Percentiles rank a stretch among this genome's conserved stretches.
Conservation (phyloP, 495 filamentous ascomycete genomes). For the Podospora sp. region DNA sequence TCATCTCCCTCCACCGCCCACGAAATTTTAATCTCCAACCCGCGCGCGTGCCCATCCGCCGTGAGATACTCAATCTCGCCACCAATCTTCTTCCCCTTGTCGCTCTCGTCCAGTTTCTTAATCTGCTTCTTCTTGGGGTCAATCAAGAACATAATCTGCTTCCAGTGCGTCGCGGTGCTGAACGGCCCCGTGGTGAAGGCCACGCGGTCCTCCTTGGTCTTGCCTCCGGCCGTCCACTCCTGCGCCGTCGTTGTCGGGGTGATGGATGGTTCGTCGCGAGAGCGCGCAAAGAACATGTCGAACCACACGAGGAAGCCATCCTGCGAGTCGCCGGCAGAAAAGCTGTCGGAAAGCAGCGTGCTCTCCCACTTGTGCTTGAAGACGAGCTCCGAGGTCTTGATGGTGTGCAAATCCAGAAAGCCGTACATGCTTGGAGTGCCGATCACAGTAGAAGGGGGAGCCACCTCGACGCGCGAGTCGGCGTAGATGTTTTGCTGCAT, state of each 20-base stretch:
- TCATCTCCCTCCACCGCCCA: constrained; percentile 44
- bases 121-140: constrained; percentile 37
- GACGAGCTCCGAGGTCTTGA: constrained; percentile 69
- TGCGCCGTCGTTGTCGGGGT: constrained; percentile 30
- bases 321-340: constrained; percentile 47
- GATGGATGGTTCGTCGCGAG: constrained; percentile 23
- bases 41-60: constrained; percentile 52
- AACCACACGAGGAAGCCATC: constrained; percentile 81
- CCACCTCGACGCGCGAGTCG: constrained; percentile 81
- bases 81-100: constrained; percentile 40
- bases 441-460: constrained; percentile 76
- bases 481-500: constrained; percentile 83
- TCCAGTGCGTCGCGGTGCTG: constrained; percentile 82
- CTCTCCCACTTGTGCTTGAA: constrained; percentile 68
- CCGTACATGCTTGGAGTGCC: constrained; percentile 72
- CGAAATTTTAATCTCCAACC: constrained; percentile 45
- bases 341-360: constrained; percentile 33
- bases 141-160: constrained; percentile 67
- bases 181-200: constrained; percentile 81
- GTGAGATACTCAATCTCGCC: constrained; percentile 52
- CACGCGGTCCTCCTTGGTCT: constrained; percentile 44
- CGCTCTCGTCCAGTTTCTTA: constrained; percentile 30
- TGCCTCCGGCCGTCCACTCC: constrained; percentile 33
- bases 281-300: constrained; percentile 74
- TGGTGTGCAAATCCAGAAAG: constrained; percentile 80